These are phyloP conservation scores for Planoprotostelium fungivorum DNA, from an alignment of 78 protist species.

Conservation along the genomic window DNA sequence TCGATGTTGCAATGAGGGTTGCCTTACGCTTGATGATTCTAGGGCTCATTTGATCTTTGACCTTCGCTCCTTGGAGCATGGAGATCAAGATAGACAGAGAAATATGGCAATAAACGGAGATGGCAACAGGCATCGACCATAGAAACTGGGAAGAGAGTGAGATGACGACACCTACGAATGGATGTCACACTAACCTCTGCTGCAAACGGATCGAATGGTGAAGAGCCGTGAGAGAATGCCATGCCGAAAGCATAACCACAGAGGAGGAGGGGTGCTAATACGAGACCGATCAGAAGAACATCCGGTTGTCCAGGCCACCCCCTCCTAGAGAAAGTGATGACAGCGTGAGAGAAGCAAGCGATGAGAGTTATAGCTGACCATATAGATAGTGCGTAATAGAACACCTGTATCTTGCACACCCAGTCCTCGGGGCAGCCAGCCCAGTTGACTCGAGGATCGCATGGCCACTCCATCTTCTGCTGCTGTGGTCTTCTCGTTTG, in stretches of 20 bases:
- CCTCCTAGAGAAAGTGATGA: not conserved
- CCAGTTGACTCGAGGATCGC: not conserved
- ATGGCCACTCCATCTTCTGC: too few relatives aligned
- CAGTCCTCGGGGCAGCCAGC: not conserved
- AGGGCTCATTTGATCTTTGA: not conserved
- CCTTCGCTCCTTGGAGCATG: not conserved
- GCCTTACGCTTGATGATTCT: not conserved
- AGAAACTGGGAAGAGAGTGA: not conserved
- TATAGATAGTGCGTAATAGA: not conserved
- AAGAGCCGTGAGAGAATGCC: not conserved
- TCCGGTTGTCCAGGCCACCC: not conserved
- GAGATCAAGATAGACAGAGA: not conserved
- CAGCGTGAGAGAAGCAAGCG: not conserved
- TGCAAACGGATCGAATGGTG: too few relatives aligned
- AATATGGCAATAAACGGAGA: not conserved
- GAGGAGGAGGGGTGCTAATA: not conserved
- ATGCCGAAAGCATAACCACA: not conserved
- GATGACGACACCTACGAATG: too few relatives aligned
- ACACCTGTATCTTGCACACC: not conserved
- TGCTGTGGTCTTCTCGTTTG: too few relatives aligned
- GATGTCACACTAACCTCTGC: too few relatives aligned
- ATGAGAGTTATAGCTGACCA: not conserved
- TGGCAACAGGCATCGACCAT: not conserved
- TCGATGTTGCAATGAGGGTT: not conserved
- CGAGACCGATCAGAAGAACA: not conserved